Evolutionary conservation across 1,284 basidiomycete species (phyloP), one percentile per base, ranked within the genome.

Genomic region (Sparassis latifolia): DNA sequence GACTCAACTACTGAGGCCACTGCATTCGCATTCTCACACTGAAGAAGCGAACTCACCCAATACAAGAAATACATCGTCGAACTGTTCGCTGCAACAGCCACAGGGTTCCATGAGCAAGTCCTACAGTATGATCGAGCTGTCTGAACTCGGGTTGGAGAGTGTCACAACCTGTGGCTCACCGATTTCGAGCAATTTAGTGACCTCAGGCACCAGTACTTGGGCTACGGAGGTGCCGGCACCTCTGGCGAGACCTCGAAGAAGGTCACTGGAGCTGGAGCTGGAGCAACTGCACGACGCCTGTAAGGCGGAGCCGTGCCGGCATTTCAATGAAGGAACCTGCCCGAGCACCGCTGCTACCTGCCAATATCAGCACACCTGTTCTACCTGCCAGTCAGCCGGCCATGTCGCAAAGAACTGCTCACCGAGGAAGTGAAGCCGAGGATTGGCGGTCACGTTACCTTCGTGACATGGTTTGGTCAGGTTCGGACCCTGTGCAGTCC

Each of bases 11-110:
- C 35, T 10, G 10, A 9, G 12, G 44, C 49, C 27, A 45, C 29
- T 27, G 12, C 10, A 7, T 50, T 5, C 37, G 37, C 49, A 10
- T 50, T 50, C 49, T 44, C 49, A n/a, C 49, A 50, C 29, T 27
- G 43, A 32, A 10, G 27, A 3, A 10, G 7, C 5, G 35, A 50
- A 32, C 49, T 50, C 37, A 33, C 20, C 3, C 6, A 33, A 31
- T 50, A 50, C 28, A n/a, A 35, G 2, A n/a, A 32, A n/a, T 33
- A 50, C 44, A 50, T 50, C 38, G 10, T 28, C 4, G 33, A 42
- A 4, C 3, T 40, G 2, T 50, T 50, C 33, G 33, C 10, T 31
- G 35, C 49, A 3, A 4, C 42, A 12, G 31, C n/a, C 27, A 3
- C 12, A 3, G 6, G 6, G 4, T 5, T 30, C 44, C 37, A 40